Evolutionary conservation across 805 yeast genomes (phyloP).

Genomic region (Kuraishia ogatae): DNA sequence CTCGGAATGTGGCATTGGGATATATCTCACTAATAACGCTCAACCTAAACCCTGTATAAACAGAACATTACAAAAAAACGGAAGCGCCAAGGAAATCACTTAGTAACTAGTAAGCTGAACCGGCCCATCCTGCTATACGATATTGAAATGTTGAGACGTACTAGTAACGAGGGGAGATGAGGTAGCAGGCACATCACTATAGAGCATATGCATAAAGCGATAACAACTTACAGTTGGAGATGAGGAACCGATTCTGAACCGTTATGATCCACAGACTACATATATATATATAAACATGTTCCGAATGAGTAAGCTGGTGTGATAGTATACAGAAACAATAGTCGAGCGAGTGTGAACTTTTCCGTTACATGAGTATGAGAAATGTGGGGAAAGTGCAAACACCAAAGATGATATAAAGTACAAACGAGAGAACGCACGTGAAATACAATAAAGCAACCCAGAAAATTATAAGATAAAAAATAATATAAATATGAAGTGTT

Average conservation of each 20-base stretch:
- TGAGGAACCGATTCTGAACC: no score
- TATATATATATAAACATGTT: background rate
- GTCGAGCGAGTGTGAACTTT: background rate
- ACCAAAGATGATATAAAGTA: background rate
- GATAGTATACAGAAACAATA: background rate
- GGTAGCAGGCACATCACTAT: no score
- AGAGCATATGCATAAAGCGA: no score
- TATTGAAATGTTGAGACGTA: no score
- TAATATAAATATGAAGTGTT: background rate
- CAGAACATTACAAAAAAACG: background rate
- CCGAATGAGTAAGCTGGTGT: background rate
- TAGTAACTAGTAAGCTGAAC: background rate
- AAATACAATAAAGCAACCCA: background rate
- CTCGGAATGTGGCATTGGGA: background rate
- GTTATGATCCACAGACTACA: no score
- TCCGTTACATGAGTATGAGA: background rate
- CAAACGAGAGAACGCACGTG: background rate
- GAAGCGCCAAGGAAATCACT: background rate
- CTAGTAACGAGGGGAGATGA: no score
- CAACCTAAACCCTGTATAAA: background rate
- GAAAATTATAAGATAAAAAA: background rate
- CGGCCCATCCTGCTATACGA: background rate
- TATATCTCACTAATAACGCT: no score
- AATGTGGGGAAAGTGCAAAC: background rate
- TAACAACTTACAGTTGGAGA: no score